These are phyloP conservation scores for Aspergillus phoenicis DNA, from an alignment of 2,329 filamentous ascomycete species.

Conservation along the genomic window DNA sequence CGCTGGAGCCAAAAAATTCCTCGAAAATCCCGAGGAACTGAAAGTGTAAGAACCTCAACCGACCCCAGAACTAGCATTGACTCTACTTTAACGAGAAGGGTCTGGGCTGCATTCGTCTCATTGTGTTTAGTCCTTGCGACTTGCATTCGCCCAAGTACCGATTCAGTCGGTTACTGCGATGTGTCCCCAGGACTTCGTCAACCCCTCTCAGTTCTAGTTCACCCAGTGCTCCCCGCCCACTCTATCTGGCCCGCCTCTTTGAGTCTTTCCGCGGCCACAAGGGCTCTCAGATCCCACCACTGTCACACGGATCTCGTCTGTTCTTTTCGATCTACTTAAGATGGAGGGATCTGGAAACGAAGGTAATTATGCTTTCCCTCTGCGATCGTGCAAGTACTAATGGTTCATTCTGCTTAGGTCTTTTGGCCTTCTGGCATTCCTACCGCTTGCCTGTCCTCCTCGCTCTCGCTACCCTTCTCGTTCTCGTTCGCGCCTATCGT, in stretches of 20 bases:
- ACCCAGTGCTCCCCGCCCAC: constrained; percentile 6
- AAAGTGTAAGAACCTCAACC: not conserved
- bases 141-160: not conserved
- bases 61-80: not conserved
- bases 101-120: not conserved
- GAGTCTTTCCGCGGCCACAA: not conserved
- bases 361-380: constrained; percentile 3
- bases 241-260: constrained; percentile 2
- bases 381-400: not conserved
- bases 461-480: constrained; percentile 39
- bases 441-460: constrained; percentile 51
- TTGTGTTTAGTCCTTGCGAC: not conserved
- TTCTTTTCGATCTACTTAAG: not conserved
- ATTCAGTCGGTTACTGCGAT: not conserved
- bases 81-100: not conserved
- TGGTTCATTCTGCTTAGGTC: constrained; percentile 26
- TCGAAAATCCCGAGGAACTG: not conserved
- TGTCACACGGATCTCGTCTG: too few relatives aligned
- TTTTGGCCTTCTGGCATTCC: constrained; percentile 50
- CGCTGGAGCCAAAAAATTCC: not conserved
- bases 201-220: not conserved
- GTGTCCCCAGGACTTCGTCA: not conserved
- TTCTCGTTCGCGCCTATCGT: constrained; percentile 33
- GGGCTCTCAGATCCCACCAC: not conserved
- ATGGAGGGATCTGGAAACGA: constrained; percentile 17